phyloP scores from a whole-genome alignment of 768 basidiomycete genomes.

The Leccinum subtestaceum region DNA sequence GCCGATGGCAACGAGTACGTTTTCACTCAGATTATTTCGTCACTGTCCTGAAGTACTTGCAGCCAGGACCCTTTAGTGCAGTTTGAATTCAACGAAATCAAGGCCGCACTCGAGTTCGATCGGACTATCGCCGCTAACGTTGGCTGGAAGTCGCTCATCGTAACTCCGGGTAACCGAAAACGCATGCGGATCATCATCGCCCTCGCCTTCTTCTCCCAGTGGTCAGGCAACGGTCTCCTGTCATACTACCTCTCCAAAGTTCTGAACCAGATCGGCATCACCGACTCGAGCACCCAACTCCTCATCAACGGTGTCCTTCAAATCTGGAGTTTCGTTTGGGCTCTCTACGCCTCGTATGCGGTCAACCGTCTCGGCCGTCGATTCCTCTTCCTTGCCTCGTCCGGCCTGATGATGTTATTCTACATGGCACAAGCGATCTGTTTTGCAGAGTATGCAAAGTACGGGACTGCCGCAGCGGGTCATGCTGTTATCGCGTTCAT shows the following conservation, averaged over 20 bases:
- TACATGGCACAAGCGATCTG: conserved; percentile 69
- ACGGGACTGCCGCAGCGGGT: conserved; percentile 43
- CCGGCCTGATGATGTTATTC: conserved; percentile 56
- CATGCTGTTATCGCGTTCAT: conserved; percentile 53
- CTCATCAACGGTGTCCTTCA: conserved; percentile 64
- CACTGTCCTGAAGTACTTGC: background rate
- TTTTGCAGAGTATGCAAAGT: conserved; percentile 53
- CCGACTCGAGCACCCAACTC: conserved; percentile 49
- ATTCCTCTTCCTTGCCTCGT: conserved; percentile 59
- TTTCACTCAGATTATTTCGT: background rate
- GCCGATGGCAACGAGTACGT: conserved; percentile 65
- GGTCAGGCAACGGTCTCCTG: conserved; percentile 72
- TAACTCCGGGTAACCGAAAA: conserved; percentile 64
- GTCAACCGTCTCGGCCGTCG: conserved; percentile 69
- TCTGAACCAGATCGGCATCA: conserved; percentile 62
- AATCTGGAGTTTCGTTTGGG: conserved; percentile 32
- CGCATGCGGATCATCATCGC: conserved; percentile 67
- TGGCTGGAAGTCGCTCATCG: conserved; percentile 66
- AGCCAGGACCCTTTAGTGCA: conserved; percentile 63
- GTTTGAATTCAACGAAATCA: conserved; percentile 81
- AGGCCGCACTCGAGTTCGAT: conserved; percentile 72
- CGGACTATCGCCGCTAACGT: conserved; percentile 53
- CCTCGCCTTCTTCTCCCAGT: conserved; percentile 71
- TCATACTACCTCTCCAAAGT: conserved; percentile 74
- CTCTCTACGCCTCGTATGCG: conserved; percentile 15